Percentiles rank a stretch among this genome's conserved stretches.
Evolutionary conservation across 106 monocot species (phyloP).

Genomic region (Gastrodia elata): DNA sequence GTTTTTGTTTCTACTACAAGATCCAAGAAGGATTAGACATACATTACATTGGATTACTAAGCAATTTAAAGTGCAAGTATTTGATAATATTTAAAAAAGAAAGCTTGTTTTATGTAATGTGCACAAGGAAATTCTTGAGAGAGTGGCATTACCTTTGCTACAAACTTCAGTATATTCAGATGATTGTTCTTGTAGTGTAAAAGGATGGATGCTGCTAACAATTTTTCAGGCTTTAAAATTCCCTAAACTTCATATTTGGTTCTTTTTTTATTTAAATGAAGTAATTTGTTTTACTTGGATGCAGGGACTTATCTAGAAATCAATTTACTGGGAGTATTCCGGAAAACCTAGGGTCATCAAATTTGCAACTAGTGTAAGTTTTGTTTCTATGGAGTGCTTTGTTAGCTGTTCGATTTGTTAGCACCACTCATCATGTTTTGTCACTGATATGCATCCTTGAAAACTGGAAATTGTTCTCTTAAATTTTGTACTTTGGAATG

Average conservation of each 20-base stretch:
- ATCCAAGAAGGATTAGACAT: neutral
- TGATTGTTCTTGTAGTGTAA: neutral
- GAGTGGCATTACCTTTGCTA: neutral
- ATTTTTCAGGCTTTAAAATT: neutral
- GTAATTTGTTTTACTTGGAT: slow-evolving; percentile 7
- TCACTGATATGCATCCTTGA: neutral
- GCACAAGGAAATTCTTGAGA: neutral
- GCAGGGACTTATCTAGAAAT: slow-evolving; percentile 86
- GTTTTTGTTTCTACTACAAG: neutral
- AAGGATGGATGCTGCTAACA: neutral
- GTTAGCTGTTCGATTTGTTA: neutral
- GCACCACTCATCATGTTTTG: neutral
- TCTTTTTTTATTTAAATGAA: neutral
- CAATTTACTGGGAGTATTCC: slow-evolving; percentile 75
- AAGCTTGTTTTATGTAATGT: neutral
- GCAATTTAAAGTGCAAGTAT: neutral
- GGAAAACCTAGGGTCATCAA: slow-evolving; percentile 67
- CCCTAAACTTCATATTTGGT: neutral
- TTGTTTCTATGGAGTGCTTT: neutral
- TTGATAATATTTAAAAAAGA: neutral
- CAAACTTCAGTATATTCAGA: neutral
- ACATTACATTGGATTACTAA: neutral
- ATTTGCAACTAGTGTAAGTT: slow-evolving; percentile 69
- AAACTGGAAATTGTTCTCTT: neutral
- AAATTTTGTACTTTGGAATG: neutral